Evolutionary conservation across 1,284 basidiomycete genomes (phyloP), one percentile per base, ranked within the genome.

Genomic region (Apiotrichum porosum): DNA sequence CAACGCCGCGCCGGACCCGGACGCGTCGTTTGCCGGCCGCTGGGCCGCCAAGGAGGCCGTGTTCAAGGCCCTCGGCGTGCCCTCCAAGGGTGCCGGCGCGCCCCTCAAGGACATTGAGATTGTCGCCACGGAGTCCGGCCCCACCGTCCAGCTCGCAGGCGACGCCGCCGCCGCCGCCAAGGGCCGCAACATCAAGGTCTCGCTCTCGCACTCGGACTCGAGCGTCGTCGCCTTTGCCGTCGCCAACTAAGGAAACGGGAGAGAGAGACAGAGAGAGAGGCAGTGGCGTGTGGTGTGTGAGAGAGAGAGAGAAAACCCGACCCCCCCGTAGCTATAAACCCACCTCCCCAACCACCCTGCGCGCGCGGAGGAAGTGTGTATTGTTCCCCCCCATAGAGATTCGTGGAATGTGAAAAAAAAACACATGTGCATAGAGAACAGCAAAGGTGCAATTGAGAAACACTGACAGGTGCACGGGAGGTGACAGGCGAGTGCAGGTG

Each of bases 31-130:
- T 69, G 92, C 93, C 32, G 93, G 88, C 43, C 86, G 93, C 57
- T 98, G 95, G 92, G 88, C 84, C 39, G 93, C 91, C 41, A 98
- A 97, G 74, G 95, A 98, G 73, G 94, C 93, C 12, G 87, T 93
- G 52, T 97, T 98, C 84, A 98, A 98, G 77, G 88, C 91, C n/a
- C 81, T 98, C 14, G 87, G 88, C 28, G 85, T 93, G 34, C 77
- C 83, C 18, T 92, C 88, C 6, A 88, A 92, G 74, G 95, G 95
- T 35, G 90, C 92, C 6, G 88, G 82, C 14, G 91, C 94, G 15
- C 79, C 86, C 22, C 85, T 98, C 85, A 90, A 88, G 75, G 93
- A 97, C 57, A 97, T 98, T 59, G 95, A 97, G 75, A 94, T 98
- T 61, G 77, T 94, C 52, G 83, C 87, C 35, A 81, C 69, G 23